Conservation (phyloP, 140 eudicot genomes). For the Oenanthe javanica region DNA sequence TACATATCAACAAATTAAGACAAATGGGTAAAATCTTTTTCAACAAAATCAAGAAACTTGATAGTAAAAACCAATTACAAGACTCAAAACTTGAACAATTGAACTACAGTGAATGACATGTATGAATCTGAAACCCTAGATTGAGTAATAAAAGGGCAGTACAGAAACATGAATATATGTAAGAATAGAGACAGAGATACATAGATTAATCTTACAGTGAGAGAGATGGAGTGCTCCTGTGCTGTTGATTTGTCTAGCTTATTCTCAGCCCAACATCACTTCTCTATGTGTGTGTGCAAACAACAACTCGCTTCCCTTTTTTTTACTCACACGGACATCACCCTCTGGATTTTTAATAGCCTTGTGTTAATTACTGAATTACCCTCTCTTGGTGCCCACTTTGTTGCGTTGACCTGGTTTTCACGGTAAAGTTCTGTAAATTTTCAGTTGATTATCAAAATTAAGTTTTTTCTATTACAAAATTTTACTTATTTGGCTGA, state of each 20-base stretch:
- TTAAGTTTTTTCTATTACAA: no score
- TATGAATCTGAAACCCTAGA: constrained; percentile 17
- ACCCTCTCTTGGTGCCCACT: not conserved
- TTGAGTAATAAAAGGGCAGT: not conserved
- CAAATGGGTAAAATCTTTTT: not conserved
- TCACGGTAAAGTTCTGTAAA: no score
- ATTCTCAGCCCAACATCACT: not conserved
- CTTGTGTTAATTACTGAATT: not conserved
- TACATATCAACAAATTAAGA: not conserved
- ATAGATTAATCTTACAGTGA: not conserved
- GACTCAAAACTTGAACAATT: not conserved
- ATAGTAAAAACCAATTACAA: not conserved
- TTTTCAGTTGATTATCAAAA: no score
- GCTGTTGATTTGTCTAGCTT: not conserved
- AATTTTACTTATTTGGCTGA: no score
- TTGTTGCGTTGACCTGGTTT: not conserved
- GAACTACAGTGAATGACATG: not conserved
- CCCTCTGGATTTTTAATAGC: not conserved
- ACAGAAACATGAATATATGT: not conserved
- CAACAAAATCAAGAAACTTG: not conserved
- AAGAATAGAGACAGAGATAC: not conserved
- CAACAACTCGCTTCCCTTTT: not conserved
- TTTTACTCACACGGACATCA: not conserved
- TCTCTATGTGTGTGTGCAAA: not conserved
- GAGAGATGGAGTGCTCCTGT: not conserved